A percentile compares a stretch with the other conserved stretches of the same genome.
Conservation (phyloP, 2,329 filamentous ascomycete genomes). For the Cladophialophora yegresii region DNA sequence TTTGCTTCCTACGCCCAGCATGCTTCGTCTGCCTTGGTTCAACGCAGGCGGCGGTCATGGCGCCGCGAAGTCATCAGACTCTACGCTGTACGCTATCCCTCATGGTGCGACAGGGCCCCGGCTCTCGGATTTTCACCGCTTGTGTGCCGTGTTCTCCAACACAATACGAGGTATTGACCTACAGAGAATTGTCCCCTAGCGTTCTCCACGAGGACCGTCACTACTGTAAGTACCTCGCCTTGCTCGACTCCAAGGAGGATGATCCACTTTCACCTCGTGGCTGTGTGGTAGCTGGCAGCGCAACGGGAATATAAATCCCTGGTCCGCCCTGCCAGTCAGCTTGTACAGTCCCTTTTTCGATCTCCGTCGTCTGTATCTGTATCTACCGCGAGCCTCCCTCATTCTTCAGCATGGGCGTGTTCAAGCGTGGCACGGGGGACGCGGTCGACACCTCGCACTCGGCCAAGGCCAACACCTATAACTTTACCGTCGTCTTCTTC, state of each 20-base stretch:
- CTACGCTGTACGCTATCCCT: conserved; percentile 7
- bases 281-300: not conserved
- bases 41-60: not conserved
- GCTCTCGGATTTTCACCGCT: conserved; percentile 8
- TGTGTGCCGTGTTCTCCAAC: conserved; percentile 15
- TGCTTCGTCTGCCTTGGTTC: conserved; percentile 8
- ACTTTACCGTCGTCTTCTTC: conserved; percentile 33
- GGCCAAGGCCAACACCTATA: conserved; percentile 26
- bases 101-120: conserved; percentile 7
- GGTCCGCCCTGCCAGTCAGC: conserved; percentile 4
- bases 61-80: conserved; percentile 5
- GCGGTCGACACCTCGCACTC: conserved; percentile 21
- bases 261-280: conserved; percentile 20
- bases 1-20: conserved; percentile 3
- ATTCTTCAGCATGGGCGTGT: conserved; percentile 24
- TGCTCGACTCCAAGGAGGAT: conserved; percentile 15
- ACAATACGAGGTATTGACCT: not conserved
- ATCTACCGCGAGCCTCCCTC: conserved; percentile 2
- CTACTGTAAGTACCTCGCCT: conserved; percentile 10
- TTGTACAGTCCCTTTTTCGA: conserved; percentile 12
- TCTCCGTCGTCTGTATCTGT: conserved; percentile 11
- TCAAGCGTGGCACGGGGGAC: conserved; percentile 16
- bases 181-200: conserved; percentile 5
- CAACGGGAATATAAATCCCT: conserved; percentile 19
- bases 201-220: conserved; percentile 3